phyloP scores from a whole-genome alignment of 768 basidiomycete species.

The Agrocybe praecox region DNA sequence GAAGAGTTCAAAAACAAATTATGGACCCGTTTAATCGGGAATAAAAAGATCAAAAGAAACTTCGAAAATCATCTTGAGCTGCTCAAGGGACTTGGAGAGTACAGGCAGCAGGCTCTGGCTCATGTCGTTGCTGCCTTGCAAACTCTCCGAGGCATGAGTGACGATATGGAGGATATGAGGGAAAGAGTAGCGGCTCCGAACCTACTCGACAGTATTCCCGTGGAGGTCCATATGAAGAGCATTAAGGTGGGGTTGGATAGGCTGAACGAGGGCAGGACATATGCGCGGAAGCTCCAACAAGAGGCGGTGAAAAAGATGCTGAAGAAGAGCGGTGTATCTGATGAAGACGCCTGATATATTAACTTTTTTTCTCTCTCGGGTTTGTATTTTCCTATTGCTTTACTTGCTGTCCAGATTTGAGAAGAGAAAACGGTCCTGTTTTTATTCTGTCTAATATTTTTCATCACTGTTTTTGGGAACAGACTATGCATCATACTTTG shows the following conservation, averaged over 20 bases:
- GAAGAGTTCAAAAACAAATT: slow-evolving; percentile 62
- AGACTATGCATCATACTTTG: too few species aligned
- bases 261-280: slow-evolving; percentile 57
- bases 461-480: too few species aligned
- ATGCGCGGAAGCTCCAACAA: slow-evolving; percentile 51
- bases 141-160: slow-evolving; percentile 62
- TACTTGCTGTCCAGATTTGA: not conserved
- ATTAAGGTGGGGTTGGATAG: slow-evolving; percentile 65
- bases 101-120: slow-evolving; percentile 60
- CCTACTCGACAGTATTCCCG: slow-evolving; percentile 54
- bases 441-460: too few species aligned
- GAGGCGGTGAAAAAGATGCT: slow-evolving; percentile 35
- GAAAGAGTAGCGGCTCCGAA: slow-evolving; percentile 73
- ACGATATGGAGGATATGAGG: slow-evolving; percentile 77
- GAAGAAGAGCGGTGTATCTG: slow-evolving; percentile 11
- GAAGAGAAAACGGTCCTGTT: too few species aligned
- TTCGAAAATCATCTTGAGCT: slow-evolving; percentile 54
- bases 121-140: slow-evolving; percentile 72
- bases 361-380: not conserved
- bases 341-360: not conserved
- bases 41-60: slow-evolving; percentile 48
- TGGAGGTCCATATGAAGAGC: slow-evolving; percentile 77
- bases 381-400: not conserved
- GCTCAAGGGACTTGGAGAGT: slow-evolving; percentile 55
- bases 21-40: slow-evolving; percentile 73